These are phyloP conservation scores for Vicia faba DNA, from an alignment of 306 rosid species.

Conservation along the genomic window DNA sequence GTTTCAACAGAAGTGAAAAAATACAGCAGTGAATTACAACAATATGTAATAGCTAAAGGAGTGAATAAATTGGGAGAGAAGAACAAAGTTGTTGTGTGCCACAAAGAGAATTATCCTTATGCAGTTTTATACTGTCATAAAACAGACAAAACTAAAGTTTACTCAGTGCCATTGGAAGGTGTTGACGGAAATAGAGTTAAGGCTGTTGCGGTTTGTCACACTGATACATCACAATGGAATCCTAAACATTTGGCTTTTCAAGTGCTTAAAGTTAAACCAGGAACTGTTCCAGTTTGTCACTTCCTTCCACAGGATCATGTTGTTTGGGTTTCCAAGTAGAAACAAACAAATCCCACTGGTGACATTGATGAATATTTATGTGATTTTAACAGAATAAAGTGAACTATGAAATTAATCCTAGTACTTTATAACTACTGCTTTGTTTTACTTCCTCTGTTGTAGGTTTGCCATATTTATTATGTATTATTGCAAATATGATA, in stretches of 20 bases:
- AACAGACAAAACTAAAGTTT: slow-evolving; percentile 45
- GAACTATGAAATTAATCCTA: neutral
- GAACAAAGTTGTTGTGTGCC: slow-evolving; percentile 58
- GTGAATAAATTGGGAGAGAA: slow-evolving; percentile 48
- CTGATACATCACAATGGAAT: slow-evolving; percentile 80
- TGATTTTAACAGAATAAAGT: neutral
- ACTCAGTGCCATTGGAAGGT: slow-evolving; percentile 57
- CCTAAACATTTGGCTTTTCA: slow-evolving; percentile 88
- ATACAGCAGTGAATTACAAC: slow-evolving; percentile 43
- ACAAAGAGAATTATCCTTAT: slow-evolving; percentile 61
- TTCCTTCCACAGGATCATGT: slow-evolving; percentile 83
- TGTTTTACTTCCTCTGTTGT: neutral
- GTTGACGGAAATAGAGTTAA: slow-evolving; percentile 63
- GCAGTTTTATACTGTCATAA: slow-evolving; percentile 87
- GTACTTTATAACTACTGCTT: neutral
- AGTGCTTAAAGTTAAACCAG: slow-evolving; percentile 74
- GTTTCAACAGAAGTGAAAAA: slow-evolving; percentile 66
- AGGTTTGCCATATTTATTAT: neutral
- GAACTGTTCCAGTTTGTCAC: slow-evolving; percentile 83
- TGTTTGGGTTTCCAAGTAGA: slow-evolving; percentile 55
- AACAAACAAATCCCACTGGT: neutral
- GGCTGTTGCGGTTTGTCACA: slow-evolving; percentile 77
- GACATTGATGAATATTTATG: neutral
- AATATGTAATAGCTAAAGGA: slow-evolving; percentile 47
- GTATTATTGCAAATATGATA: neutral